phyloP scores from a whole-genome alignment of 257 asterid species.

The Capsicum rhomboideum region DNA sequence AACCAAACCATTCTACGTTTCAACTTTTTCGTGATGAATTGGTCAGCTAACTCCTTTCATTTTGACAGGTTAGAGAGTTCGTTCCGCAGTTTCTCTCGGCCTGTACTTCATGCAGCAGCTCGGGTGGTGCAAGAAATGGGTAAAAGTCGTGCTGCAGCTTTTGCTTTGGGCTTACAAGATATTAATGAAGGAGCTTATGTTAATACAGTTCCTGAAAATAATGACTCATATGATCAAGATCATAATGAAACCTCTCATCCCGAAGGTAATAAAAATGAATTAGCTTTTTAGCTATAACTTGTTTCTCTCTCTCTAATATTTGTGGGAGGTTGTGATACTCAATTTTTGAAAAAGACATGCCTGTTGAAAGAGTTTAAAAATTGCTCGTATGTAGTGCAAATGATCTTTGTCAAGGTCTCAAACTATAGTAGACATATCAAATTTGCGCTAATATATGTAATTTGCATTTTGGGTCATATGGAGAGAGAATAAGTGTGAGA shows the following conservation, averaged over 20 bases:
- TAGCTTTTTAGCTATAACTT: slow-evolving; percentile 3
- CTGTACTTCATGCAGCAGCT: slow-evolving; percentile 94
- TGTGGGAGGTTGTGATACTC: not conserved
- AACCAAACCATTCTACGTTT: not conserved
- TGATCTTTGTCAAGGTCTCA: not conserved
- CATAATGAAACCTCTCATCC: slow-evolving; percentile 73
- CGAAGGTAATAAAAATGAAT: slow-evolving; percentile 54
- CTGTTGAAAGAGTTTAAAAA: not conserved
- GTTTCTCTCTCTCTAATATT: not conserved
- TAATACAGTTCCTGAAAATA: slow-evolving; percentile 52
- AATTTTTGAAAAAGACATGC: not conserved
- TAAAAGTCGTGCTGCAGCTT: slow-evolving; percentile 97
- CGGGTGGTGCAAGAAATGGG: slow-evolving; percentile 99
- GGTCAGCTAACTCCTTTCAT: not conserved
- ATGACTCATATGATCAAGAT: slow-evolving; percentile 68
- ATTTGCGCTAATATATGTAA: not conserved
- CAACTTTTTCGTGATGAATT: not conserved
- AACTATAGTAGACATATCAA: not conserved
- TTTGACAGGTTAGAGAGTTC: slow-evolving; percentile 82
- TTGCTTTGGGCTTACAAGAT: slow-evolving; percentile 88
- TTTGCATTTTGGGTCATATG: not conserved
- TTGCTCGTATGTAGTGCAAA: not conserved
- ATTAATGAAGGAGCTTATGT: slow-evolving; percentile 87
- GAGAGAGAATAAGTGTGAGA: not conserved
- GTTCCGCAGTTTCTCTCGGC: slow-evolving; percentile 92